Evolutionary conservation across 495 filamentous ascomycete genomes (phyloP).

Genomic region (Immersiella caudata): DNA sequence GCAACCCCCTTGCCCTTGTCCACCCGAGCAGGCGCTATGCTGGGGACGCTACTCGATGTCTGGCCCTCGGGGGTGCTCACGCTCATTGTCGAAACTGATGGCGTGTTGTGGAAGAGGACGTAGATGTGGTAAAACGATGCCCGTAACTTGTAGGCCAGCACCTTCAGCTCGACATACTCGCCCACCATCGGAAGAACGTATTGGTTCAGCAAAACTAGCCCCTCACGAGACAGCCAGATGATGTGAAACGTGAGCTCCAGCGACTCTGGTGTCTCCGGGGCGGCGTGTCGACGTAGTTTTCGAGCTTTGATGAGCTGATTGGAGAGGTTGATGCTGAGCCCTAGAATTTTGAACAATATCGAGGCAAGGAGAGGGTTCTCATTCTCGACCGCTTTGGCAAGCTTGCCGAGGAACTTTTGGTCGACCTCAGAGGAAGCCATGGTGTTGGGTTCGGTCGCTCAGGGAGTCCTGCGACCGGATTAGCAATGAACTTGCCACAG

Average conservation of each 20-base stretch:
- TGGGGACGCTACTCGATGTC: constrained; percentile 30
- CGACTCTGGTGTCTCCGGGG: constrained; percentile 75
- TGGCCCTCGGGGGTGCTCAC: constrained; percentile 38
- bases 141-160: constrained; percentile 86
- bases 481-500: background rate
- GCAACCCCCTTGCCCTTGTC: constrained; percentile 53
- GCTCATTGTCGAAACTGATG: constrained; percentile 47
- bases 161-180: constrained; percentile 73
- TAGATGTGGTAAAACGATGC: constrained; percentile 97
- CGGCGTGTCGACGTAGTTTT: constrained; percentile 80
- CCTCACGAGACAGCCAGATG: constrained; percentile 93
- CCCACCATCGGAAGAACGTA: constrained; percentile 81
- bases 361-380: constrained; percentile 76
- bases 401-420: constrained; percentile 89
- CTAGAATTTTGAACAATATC: constrained; percentile 86
- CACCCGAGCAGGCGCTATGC: constrained; percentile 31
- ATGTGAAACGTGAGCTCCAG: constrained; percentile 89
- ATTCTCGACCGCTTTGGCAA: constrained; percentile 72
- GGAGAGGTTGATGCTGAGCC: constrained; percentile 85
- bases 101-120: constrained; percentile 87
- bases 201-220: constrained; percentile 80
- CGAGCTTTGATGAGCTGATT: constrained; percentile 81
- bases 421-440: constrained; percentile 98
- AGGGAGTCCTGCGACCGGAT: background rate
- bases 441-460: background rate